Conservation (phyloP, 2,329 filamentous ascomycete genomes). For the Passalora sequoiae region DNA sequence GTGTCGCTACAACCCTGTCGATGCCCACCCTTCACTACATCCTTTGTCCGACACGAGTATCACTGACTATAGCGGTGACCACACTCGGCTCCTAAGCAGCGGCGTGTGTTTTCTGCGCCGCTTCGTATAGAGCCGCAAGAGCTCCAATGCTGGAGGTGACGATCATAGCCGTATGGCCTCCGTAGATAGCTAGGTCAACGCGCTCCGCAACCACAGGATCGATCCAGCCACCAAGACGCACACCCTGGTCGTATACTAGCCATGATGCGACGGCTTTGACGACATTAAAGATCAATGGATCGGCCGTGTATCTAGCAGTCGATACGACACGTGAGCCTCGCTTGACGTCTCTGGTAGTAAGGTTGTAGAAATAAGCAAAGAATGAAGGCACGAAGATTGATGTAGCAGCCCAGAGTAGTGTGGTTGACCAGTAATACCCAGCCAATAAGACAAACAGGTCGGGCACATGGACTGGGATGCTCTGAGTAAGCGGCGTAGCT, state of each 20-base stretch:
- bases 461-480: conserved; percentile 60
- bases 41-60: no score
- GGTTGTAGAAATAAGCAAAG: conserved; percentile 84
- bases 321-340: conserved; percentile 30
- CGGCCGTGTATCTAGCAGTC: conserved; percentile 57
- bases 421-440: conserved; percentile 66
- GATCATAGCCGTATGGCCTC: conserved; percentile 65
- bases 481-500: conserved; percentile 36
- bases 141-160: conserved; percentile 64
- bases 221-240: conserved; percentile 56
- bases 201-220: conserved; percentile 55
- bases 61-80: no score
- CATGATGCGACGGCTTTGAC: conserved; percentile 77
- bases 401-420: conserved; percentile 69
- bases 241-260: conserved; percentile 68
- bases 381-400: conserved; percentile 64
- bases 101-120: conserved; percentile 53
- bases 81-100: no score
- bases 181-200: conserved; percentile 63
- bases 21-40: no score
- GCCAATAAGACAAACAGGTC: conserved; percentile 77
- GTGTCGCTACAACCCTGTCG: no score
- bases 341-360: conserved; percentile 58
- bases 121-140: conserved; percentile 70
- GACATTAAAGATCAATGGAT: conserved; percentile 87